Percentiles rank a stretch among this genome's conserved stretches.
These are phyloP conservation scores for Ochetophila trinervis DNA, from an alignment of 306 rosid genomes.

Conservation along the genomic window DNA sequence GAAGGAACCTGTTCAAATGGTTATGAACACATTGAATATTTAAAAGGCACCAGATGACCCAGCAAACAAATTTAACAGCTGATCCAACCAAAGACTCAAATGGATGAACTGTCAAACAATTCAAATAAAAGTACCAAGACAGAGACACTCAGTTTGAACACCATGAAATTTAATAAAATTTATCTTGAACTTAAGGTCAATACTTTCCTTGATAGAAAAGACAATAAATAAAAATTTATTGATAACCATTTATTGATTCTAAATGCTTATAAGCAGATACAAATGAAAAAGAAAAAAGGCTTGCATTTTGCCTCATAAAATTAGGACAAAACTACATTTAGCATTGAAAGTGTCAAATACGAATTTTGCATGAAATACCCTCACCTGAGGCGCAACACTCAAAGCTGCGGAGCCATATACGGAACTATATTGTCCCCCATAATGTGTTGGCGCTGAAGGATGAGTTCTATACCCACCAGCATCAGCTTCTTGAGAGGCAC, in stretches of 20 bases:
- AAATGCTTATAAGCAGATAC: too few species aligned
- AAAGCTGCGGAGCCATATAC: constrained; percentile 74
- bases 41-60: neutral
- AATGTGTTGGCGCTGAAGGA: constrained; percentile 60
- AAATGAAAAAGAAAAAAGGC: neutral
- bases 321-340: neutral
- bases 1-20: constrained; percentile 49
- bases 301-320: neutral
- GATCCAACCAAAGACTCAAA: neutral
- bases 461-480: constrained; percentile 65
- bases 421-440: constrained; percentile 91
- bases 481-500: constrained; percentile 70
- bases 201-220: neutral
- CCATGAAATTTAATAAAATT: neutral
- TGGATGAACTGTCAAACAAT: neutral
- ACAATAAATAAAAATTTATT: too few species aligned
- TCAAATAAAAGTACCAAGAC: neutral
- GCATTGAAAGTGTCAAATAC: neutral
- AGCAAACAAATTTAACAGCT: neutral
- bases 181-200: constrained; percentile 9
- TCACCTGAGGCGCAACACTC: constrained; percentile 73
- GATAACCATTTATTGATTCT: too few species aligned
- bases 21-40: neutral
- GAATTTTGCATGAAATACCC: neutral
- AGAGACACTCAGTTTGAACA: neutral